Evolutionary conservation across 441 rosid species (phyloP), one percentile per base, ranked within the genome.

Genomic region (Gossypium schwendimanii): DNA sequence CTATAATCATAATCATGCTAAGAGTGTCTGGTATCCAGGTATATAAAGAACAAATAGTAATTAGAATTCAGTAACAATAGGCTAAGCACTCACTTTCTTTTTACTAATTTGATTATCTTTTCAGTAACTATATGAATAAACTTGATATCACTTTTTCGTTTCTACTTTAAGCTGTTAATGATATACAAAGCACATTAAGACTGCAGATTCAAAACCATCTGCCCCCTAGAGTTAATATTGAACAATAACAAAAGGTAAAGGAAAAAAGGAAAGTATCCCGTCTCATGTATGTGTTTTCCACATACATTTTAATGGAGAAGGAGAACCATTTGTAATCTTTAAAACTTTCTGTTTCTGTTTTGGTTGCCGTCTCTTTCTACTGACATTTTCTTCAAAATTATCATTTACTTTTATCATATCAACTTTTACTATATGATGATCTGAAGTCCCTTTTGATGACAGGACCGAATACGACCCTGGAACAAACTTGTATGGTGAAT

Each of bases 371-470:
- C 69, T 76, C 73, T 79, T 89, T 66, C 59, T 80, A 15, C 39
- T 24, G 39, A 23, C 20, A 0, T 73, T 41, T 41, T 79, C 72
- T 23, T 64, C 76, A 61, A 45, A 72, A 31, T 31, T 60, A 0
- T 62, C 14, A 15, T 57, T 59, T 24, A 50, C 76, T 73, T 84
- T 85, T 1, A 75, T 63, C 49, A 94, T 53, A 26, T 94, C 97
- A 18, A 89, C 98, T 77, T 85, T 91, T 17, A 94, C 98, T 5
- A 94, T 90, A 83, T 94, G 98, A 78, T 94, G 97, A 84, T 94
- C 98, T 0, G 98, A 94, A 52, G 97, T 94, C 66, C 98, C 97
- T 81, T 94, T 91, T 0, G 98, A 91, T 68, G 98, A 94, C 0
- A 84, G 39, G 6, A 94, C 98, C 0, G 97, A 92, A 70, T 94